Evolutionary conservation across 108 stramenopile genomes (phyloP).

Genomic region (Nannochloropsis oceanica): DNA sequence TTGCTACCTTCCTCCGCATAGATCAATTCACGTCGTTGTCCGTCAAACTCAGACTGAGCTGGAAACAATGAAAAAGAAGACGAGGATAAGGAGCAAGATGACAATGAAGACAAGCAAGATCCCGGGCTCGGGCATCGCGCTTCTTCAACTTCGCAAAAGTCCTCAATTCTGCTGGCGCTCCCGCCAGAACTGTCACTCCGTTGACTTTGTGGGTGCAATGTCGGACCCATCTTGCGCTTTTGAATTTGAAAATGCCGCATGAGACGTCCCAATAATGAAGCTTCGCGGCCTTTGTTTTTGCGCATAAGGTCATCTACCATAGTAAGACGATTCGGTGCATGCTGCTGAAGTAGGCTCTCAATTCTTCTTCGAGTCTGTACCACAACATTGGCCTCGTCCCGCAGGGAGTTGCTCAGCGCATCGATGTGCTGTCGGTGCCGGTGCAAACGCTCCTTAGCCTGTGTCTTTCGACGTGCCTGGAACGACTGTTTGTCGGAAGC

Average conservation of each 20-base stretch:
- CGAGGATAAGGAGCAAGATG: not conserved
- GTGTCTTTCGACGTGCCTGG: not conserved
- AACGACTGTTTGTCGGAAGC: not conserved
- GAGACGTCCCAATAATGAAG: not conserved
- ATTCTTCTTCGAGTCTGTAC: not conserved
- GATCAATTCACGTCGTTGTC: too few relatives aligned
- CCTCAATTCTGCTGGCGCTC: not conserved
- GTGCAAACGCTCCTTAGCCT: not conserved
- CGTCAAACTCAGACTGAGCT: too few relatives aligned
- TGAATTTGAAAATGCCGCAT: not conserved
- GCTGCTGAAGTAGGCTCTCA: not conserved
- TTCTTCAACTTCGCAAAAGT: not conserved
- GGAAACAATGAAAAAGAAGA: not conserved
- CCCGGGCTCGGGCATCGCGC: not conserved
- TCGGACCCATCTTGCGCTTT: too few relatives aligned
- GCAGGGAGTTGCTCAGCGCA: not conserved
- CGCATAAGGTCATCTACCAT: not conserved
- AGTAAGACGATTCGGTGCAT: not conserved
- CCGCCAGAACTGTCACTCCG: not conserved
- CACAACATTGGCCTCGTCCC: not conserved
- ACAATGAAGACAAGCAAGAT: not conserved
- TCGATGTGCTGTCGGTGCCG: not conserved
- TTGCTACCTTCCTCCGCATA: not conserved
- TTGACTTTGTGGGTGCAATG: too few relatives aligned
- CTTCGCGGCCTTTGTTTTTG: not conserved